Evolutionary conservation across 2,329 filamentous ascomycete species (phyloP).

Genomic region (Botrytis fabae): DNA sequence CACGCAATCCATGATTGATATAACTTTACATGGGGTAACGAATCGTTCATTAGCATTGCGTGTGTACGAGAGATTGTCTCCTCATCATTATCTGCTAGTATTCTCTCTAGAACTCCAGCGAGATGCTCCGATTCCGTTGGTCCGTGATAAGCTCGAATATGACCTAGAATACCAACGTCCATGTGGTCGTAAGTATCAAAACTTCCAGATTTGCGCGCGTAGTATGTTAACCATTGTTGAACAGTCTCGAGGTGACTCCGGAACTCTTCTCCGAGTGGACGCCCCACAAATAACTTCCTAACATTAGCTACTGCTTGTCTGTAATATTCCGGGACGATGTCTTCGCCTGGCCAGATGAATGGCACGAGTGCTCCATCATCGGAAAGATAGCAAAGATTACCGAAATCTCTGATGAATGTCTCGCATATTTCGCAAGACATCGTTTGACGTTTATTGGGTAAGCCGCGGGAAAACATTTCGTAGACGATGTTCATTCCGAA

Average conservation of each 20-base stretch:
- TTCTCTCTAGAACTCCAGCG: not conserved
- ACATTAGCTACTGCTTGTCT: constrained; percentile 4
- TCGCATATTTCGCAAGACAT: constrained; percentile 18
- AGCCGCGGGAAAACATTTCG: constrained; percentile 10
- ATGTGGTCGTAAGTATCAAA: not conserved
- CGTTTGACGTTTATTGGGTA: not conserved
- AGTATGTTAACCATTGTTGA: not conserved
- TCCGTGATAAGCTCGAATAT: not conserved
- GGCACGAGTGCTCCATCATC: not conserved
- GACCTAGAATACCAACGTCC: not conserved
- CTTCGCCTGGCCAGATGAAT: constrained; percentile 13
- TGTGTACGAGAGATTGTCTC: not conserved
- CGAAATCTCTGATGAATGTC: not conserved
- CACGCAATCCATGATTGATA: constrained; percentile 8
- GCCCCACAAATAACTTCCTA: constrained; percentile 8
- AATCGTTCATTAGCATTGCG: not conserved
- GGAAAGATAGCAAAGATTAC: constrained; percentile 14
- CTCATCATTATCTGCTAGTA: not conserved
- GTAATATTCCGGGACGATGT: constrained; percentile 12
- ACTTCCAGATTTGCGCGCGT: not conserved
- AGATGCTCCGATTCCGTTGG: not conserved
- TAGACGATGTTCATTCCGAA: constrained; percentile 5
- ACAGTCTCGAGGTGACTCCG: not conserved
- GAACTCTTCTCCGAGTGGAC: constrained; percentile 6
- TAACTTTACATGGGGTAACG: not conserved